phyloP scores from a whole-genome alignment of 148 eudicot species.

The Cornus controversa region DNA sequence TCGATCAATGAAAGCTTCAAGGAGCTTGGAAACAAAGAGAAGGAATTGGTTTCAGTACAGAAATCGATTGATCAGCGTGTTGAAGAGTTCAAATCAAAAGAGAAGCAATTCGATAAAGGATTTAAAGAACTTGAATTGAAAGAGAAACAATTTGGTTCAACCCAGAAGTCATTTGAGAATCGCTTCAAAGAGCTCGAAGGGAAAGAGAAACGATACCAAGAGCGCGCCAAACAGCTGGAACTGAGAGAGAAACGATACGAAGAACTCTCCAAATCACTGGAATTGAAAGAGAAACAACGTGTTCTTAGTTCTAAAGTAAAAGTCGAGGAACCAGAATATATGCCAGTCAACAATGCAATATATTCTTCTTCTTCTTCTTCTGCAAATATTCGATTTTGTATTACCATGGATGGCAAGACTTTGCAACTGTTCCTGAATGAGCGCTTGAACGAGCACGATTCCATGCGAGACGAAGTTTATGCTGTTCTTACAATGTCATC shows the following conservation, averaged over 20 bases:
- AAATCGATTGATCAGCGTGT: not conserved
- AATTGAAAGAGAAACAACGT: not conserved
- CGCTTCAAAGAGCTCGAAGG: not conserved
- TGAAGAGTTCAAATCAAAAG: not conserved
- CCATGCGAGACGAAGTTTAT: conserved; percentile 2
- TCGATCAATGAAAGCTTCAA: not conserved
- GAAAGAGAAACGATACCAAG: not conserved
- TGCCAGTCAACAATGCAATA: not conserved
- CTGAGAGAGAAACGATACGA: not conserved
- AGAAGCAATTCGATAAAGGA: not conserved
- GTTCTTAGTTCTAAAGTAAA: not conserved
- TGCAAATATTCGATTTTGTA: not conserved
- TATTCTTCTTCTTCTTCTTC: not conserved
- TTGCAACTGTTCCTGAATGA: conserved; percentile 14
- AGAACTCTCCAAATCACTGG: not conserved
- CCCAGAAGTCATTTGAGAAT: not conserved
- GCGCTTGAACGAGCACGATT: conserved; percentile 1
- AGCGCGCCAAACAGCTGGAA: not conserved
- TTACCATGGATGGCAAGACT: conserved; percentile 11
- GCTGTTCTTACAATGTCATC: conserved; percentile 13
- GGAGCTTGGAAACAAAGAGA: not conserved
- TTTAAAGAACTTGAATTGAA: not conserved
- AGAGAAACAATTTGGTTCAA: not conserved
- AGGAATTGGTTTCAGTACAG: not conserved
- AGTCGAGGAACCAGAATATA: not conserved